phyloP scores from a whole-genome alignment of 2,329 filamentous ascomycete genomes.

The Aspergillus udagawae region DNA sequence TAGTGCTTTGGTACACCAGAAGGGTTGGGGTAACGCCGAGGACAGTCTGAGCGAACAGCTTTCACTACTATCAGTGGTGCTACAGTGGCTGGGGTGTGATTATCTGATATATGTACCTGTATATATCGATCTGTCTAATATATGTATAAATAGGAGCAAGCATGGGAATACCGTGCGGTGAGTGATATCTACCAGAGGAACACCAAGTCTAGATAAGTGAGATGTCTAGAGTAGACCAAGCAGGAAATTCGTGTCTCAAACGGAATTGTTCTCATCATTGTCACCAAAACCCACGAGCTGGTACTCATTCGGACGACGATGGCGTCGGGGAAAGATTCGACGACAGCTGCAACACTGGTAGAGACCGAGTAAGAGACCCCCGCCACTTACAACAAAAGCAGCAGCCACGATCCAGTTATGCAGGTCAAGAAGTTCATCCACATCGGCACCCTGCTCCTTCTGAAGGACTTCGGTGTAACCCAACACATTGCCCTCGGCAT shows the following conservation, averaged over 20 bases:
- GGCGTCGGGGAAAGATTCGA: constrained; percentile 1
- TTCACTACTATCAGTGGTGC: too few species aligned
- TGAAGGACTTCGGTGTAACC: constrained; percentile 15
- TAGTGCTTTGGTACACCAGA: too few species aligned
- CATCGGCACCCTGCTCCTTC: background rate
- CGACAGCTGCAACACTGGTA: constrained; percentile 8
- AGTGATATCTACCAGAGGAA: background rate
- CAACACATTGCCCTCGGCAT: constrained; percentile 12
- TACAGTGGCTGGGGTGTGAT: too few species aligned
- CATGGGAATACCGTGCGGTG: background rate
- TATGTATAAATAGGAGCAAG: background rate
- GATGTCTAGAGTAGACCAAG: background rate
- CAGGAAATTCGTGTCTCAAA: background rate
- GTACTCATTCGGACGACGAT: constrained; percentile 10
- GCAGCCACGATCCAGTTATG: constrained; percentile 11
- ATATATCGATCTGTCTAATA: background rate
- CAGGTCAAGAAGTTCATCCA: constrained; percentile 6
- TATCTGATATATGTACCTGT: too few species aligned
- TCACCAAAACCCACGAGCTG: constrained; percentile 13
- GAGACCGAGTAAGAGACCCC: constrained; percentile 13
- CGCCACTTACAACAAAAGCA: constrained; percentile 8
- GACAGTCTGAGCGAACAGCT: too few species aligned
- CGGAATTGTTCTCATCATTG: background rate
- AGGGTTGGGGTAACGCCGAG: too few species aligned
- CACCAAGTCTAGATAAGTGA: background rate